Conservation (phyloP, 1,139 yeast species). For the Yamadazyma diddensiae region DNA sequence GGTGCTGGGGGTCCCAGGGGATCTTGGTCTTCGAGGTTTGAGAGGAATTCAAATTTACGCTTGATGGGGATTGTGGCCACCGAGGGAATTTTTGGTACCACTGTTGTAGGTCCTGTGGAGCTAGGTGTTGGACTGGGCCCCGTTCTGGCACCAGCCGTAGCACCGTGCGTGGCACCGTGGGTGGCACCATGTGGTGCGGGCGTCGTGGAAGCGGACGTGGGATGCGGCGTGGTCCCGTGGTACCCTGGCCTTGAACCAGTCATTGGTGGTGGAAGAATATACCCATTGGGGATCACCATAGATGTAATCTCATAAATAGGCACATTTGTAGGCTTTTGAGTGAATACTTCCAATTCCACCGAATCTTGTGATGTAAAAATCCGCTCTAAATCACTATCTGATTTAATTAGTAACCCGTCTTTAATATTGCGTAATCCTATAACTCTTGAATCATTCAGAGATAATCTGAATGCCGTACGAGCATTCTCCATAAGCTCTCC, state of each 20-base stretch:
- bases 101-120: no score
- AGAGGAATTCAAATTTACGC: slow-evolving; percentile 20
- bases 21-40: slow-evolving; percentile 24
- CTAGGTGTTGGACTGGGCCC: no score
- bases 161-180: not conserved
- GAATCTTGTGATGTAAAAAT: slow-evolving; percentile 26
- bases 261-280: slow-evolving; percentile 33
- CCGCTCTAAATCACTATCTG: slow-evolving; percentile 36
- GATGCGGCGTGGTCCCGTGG: no score
- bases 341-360: slow-evolving; percentile 36
- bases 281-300: slow-evolving; percentile 24
- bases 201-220: not conserved
- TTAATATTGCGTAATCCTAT: slow-evolving; percentile 20
- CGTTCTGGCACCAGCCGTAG: not conserved
- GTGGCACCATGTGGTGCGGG: not conserved
- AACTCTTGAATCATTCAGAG: slow-evolving; percentile 18
- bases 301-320: slow-evolving; percentile 38
- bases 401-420: slow-evolving; percentile 24
- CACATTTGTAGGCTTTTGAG: slow-evolving; percentile 29
- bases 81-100: not conserved
- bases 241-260: no score
- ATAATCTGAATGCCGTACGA: slow-evolving; percentile 58
- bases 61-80: not conserved
- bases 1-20: slow-evolving; percentile 25
- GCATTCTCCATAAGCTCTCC: slow-evolving; percentile 70